Evolutionary conservation across 1,284 basidiomycete genomes (phyloP).

Genomic region (Omphalotus olearius): DNA sequence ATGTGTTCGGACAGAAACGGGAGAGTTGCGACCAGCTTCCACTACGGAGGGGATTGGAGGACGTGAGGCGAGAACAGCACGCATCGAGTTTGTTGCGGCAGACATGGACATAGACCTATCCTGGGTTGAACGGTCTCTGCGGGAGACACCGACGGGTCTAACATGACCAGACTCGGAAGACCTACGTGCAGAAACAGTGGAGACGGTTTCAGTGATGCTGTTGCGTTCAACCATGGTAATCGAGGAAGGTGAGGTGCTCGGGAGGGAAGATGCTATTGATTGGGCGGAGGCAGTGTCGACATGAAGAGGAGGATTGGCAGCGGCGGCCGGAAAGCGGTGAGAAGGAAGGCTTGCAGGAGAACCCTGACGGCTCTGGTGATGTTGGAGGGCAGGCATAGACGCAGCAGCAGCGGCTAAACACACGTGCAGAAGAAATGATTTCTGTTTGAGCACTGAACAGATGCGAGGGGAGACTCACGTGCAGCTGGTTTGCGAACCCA

Average conservation of each 20-base stretch:
- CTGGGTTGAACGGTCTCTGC: conserved; percentile 53
- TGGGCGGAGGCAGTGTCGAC: conserved; percentile 32
- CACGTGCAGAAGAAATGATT: conserved; percentile 21
- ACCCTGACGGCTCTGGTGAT: conserved; percentile 12
- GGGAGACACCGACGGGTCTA: conserved; percentile 32
- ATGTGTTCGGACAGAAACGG: conserved; percentile 34
- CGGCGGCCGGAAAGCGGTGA: conserved; percentile 17
- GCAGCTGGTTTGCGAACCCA: conserved; percentile 46
- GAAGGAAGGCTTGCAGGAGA: conserved; percentile 12
- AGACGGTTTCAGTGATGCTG: conserved; percentile 17
- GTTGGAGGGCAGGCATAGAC: conserved; percentile 7
- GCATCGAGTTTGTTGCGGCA: conserved; percentile 44
- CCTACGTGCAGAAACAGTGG: conserved; percentile 32
- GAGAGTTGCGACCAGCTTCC: conserved; percentile 44
- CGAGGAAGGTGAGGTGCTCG: conserved; percentile 50
- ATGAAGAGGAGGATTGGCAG: conserved; percentile 27
- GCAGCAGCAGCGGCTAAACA: conserved; percentile 1
- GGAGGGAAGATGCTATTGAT: conserved; percentile 34
- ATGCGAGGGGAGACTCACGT: conserved; percentile 20
- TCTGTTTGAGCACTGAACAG: conserved; percentile 8
- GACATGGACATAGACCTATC: conserved; percentile 77
- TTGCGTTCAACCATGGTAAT: conserved; percentile 45
- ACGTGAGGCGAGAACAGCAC: conserved; percentile 31
- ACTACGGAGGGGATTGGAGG: conserved; percentile 33
- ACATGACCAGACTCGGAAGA: conserved; percentile 55